A percentile compares a stretch with the other conserved stretches of the same genome.
Conservation (phyloP, 2,329 filamentous ascomycete genomes). For the Penicillium sp. region DNA sequence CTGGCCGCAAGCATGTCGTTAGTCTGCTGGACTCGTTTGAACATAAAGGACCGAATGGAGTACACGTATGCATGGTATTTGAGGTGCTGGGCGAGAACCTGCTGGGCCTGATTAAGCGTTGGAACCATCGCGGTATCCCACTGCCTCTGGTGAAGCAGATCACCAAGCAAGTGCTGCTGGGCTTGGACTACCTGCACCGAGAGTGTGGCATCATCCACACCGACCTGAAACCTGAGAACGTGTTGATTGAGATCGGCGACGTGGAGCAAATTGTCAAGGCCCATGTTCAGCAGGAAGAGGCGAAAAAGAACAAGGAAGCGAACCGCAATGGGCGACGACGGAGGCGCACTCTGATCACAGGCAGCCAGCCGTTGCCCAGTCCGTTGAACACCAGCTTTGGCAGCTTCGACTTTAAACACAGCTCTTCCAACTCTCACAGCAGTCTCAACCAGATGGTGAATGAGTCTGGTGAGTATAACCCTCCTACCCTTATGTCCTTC, state of each 20-base stretch:
- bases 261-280: conserved; percentile 98
- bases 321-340: conserved; percentile 86
- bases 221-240: conserved; percentile 95
- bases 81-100: conserved; percentile 95
- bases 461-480: conserved; percentile 58
- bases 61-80: conserved; percentile 98
- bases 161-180: conserved; percentile 93
- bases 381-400: conserved; percentile 90
- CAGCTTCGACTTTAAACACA: conserved; percentile 61
- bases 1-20: conserved; percentile 90
- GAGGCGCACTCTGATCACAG: conserved; percentile 89
- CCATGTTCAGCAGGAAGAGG: conserved; percentile 68
- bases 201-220: conserved; percentile 99
- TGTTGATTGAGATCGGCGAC: conserved; percentile 96
- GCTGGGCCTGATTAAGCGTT: conserved; percentile 91
- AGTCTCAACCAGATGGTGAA: conserved; percentile 82
- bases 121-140: conserved; percentile 96
- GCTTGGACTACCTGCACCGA: conserved; percentile 91
- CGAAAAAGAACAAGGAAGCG: conserved; percentile 72
- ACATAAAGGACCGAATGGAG: conserved; percentile 92
- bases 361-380: conserved; percentile 91
- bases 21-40: conserved; percentile 95
- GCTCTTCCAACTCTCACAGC: conserved; percentile 60
- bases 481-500: conserved; percentile 22
- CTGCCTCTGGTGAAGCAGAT: conserved; percentile 98